Percentiles rank a stretch among this genome's conserved stretches.
Conservation (phyloP, 1,284 basidiomycete species). For the Exobasidium cylindrosporum region DNA sequence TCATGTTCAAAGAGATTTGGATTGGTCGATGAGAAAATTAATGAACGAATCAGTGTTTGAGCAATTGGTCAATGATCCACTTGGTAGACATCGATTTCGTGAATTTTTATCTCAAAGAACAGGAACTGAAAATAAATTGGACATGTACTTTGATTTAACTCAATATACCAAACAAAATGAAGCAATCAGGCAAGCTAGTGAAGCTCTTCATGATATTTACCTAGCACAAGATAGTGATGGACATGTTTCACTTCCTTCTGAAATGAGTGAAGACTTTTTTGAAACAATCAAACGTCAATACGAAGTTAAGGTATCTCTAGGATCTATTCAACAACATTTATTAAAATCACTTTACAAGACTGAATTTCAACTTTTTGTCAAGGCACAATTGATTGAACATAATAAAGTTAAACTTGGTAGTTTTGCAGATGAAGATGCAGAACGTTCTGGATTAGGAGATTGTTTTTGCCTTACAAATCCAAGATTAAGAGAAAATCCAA, state of each 20-base stretch:
- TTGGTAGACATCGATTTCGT: conserved; percentile 31
- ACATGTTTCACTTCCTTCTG: conserved; percentile 11
- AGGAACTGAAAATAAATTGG: conserved; percentile 15
- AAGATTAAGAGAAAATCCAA: conserved; percentile 39
- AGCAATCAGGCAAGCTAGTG: conserved; percentile 9
- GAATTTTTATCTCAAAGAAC: conserved; percentile 16
- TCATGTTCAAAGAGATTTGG: conserved; percentile 18
- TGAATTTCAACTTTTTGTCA: conserved; percentile 34
- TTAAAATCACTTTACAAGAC: conserved; percentile 24
- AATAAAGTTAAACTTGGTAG: conserved; percentile 27
- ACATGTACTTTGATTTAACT: conserved; percentile 19
- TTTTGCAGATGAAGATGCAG: conserved; percentile 20
- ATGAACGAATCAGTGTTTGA: conserved; percentile 26
- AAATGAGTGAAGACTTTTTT: conserved; percentile 9
- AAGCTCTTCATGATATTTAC: conserved; percentile 22
- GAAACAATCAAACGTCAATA: conserved; percentile 10
- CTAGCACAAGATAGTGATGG: conserved; percentile 15
- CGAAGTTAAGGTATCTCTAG: conserved; percentile 14
- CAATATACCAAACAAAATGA: conserved; percentile 4
- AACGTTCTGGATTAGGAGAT: conserved; percentile 20
- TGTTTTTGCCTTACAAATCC: conserved; percentile 30
- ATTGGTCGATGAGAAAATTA: conserved; percentile 23
- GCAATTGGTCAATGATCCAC: conserved; percentile 26
- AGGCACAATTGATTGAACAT: conserved; percentile 28
- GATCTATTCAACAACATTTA: conserved; percentile 23